These are phyloP conservation scores for Wallacemonas sp. DNA, from an alignment of 208 protist species.

Conservation along the genomic window DNA sequence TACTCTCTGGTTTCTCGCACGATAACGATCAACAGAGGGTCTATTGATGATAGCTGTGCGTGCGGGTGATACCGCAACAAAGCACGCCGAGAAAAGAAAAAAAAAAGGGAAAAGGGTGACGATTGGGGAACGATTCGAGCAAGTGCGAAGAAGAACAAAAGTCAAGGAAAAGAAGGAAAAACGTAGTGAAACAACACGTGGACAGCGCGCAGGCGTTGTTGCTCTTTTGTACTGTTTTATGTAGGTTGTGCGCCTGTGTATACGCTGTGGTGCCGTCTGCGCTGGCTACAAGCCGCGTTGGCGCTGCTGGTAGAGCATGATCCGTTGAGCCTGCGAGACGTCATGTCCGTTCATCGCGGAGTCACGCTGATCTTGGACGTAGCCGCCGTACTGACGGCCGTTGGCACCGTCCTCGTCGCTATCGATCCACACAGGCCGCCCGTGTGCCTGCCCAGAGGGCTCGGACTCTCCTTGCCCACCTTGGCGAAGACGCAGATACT, in stretches of 20 bases:
- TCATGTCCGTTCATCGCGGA: not conserved
- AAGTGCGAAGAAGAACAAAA: not conserved
- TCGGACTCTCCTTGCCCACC: not conserved
- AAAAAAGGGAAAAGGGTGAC: conserved; percentile 11
- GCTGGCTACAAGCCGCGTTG: conserved; percentile 1
- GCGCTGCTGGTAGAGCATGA: conserved; percentile 7
- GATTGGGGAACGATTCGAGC: not conserved
- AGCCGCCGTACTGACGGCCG: too few species aligned
- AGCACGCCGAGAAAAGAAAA: not conserved
- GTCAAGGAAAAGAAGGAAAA: conserved; percentile 5
- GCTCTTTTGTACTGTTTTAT: too few species aligned
- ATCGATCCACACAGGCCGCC: not conserved
- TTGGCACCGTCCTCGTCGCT: too few species aligned
- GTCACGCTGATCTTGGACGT: too few species aligned
- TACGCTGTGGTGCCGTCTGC: too few species aligned
- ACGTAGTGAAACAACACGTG: conserved; percentile 6
- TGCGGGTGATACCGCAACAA: not conserved
- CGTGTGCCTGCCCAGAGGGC: not conserved
- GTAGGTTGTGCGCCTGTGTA: too few species aligned
- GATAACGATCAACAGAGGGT: too few species aligned
- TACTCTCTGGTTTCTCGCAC: too few species aligned
- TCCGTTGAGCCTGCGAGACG: not conserved
- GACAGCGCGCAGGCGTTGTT: too few species aligned
- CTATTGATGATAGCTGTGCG: too few species aligned
- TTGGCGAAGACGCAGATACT: conserved; percentile 1